Base-by-base conservation (phyloP, 164 flowering plant species). In the Sedum album region DNA sequence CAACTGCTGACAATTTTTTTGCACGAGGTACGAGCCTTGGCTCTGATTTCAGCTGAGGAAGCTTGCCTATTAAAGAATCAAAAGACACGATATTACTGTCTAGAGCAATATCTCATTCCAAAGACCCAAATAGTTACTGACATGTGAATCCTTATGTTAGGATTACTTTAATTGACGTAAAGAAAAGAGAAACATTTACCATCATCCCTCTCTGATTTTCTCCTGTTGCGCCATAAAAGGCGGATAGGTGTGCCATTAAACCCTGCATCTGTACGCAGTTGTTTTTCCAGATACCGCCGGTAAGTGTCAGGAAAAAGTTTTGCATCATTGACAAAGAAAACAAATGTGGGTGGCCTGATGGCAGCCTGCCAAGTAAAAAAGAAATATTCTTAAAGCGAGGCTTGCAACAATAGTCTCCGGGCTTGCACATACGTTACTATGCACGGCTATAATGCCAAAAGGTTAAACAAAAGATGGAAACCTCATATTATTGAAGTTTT, bases 301-400 rank as follows among this genome's bases (percentile, higher is more conserved):
- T 90, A 95, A 26, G 94, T 87, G 66, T 88, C 96, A 8, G 94
- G 76, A 69, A 95, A 95, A 67, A 95, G 94, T 67, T 92, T 90
- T 76, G 99, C 84, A 81, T 95, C 97, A 77, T 95, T 92, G 15
- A 95, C 99, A 82, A 95, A 95, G 85, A 95, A 92, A 51, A 95
- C 97, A 76, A 95, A 95, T 41, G 99, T 92, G 17, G 99, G 99
- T 65, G 99, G 99, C 66, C 96, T 84, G 57, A 88, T 84, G 51
- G 97, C 97, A 41, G 99, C 99, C 99, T 92, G 89, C 82, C 79
- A 39, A 69, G 69, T 78, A n/a, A 70, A 72, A 57, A 51, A 66
- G 6, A 75, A 30, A 6, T 5, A 72, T n/a, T 25, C 23, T 57
- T 25, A 6, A 15, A 49, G 33, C 55, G 15, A 49, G 13, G 20